phyloP scores from a whole-genome alignment of 2,329 filamentous ascomycete species.

The Dactylellina leptospora region DNA sequence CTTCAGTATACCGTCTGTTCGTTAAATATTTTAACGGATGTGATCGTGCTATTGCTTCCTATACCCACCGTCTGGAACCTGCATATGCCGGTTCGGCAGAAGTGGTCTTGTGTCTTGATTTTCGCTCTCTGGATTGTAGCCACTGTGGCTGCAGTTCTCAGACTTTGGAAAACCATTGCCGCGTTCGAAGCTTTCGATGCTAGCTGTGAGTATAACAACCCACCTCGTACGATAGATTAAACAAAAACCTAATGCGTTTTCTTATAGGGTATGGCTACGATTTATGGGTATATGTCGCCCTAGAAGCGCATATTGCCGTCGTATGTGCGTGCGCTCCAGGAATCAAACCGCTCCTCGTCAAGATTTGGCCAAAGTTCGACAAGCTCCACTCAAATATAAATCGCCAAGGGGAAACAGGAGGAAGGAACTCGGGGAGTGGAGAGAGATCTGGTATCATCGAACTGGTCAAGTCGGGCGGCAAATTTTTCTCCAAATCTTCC shows the following conservation, averaged over 20 bases:
- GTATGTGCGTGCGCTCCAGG: slow-evolving; percentile 37
- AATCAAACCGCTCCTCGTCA: slow-evolving; percentile 30
- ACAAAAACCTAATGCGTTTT: no score
- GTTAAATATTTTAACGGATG: slow-evolving; percentile 30
- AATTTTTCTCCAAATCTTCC: slow-evolving; percentile 23
- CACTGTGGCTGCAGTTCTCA: slow-evolving; percentile 26
- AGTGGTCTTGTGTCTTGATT: slow-evolving; percentile 36
- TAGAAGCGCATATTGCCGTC: slow-evolving; percentile 29
- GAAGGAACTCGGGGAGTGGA: background rate
- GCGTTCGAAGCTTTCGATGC: slow-evolving; percentile 31
- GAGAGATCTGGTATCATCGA: slow-evolving; percentile 4
- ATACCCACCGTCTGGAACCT: slow-evolving; percentile 26
- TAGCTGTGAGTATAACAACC: slow-evolving; percentile 21
- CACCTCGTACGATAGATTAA: no score
- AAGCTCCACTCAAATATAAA: slow-evolving; percentile 19
- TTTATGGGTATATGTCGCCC: slow-evolving; percentile 32
- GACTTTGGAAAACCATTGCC: slow-evolving; percentile 21
- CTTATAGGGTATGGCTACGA: slow-evolving; percentile 39
- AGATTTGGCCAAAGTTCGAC: slow-evolving; percentile 44
- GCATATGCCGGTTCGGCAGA: slow-evolving; percentile 29
- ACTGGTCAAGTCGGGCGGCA: slow-evolving; percentile 15
- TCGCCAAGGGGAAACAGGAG: background rate
- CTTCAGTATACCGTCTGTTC: slow-evolving; percentile 22
- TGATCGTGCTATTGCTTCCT: slow-evolving; percentile 28
- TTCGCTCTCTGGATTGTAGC: slow-evolving; percentile 33